Base-by-base conservation (phyloP, 495 filamentous ascomycete genomes). In the Neurospora sp. region DNA sequence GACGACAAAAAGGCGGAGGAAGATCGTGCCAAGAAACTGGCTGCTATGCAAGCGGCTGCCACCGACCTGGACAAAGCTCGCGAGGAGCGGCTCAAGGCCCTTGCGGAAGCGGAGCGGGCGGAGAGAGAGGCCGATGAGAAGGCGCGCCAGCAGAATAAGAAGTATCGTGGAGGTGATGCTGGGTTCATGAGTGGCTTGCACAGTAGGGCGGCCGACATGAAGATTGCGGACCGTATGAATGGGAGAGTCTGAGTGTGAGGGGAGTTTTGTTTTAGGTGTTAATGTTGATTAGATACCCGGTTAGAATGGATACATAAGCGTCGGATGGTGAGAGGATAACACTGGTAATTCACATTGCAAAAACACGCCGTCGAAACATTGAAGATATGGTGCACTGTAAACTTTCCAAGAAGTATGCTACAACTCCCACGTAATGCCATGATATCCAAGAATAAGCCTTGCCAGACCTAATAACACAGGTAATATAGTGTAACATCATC, bases 21-120 rank as follows among this genome's bases (percentile, higher is more conserved):
- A 17, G 89, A 91, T 72, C 87, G 87, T 3, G 87, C 86, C 8
- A 83, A 86, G 22, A 95, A 92, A 77, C 84, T 98, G 5, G 93
- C 92, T 20, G 92, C 90, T 41, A 99, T 99, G 96, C 92, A 94
- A 77, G 86, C 87, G 35, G 93, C 92, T 70, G 96, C 96, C n/a
- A 84, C 85, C 3, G 87, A 91, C 14, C 85, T 99, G 73, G 92
- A 98, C 79, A 75, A 85, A 44, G 89, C 91, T 69, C 92, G 96
- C 22, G 88, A 89, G 68, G 86, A 87, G 59, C 89, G 94, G 37
- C 83, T 98, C 27, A 87, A 88, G 1, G 87, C 89, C 5, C 85
- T 96, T 45, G 87, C 86, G 40, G 87, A 87, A 45, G 84, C 85
- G 70, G 93, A 97, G 73, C 84, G 89, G 68, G 80, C 83, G 20